phyloP scores from a whole-genome alignment of 2,329 filamentous ascomycete genomes.

The Phialemonium atrogriseum region DNA sequence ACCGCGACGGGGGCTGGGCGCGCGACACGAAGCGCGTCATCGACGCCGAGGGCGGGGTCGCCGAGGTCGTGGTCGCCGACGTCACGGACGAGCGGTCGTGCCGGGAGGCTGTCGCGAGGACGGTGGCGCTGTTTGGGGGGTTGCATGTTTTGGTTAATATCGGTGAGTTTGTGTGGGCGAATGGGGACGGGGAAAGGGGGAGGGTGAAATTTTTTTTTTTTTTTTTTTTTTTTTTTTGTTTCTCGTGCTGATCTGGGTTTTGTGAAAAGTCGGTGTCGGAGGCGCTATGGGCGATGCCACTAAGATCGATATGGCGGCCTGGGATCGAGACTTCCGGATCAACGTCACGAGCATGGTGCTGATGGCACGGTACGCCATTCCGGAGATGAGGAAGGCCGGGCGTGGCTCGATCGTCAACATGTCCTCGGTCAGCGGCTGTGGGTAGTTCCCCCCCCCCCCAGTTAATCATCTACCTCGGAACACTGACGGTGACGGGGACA shows the following conservation, averaged over 20 bases:
- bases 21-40: conserved; percentile 21
- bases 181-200: too few relatives aligned
- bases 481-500: too few relatives aligned
- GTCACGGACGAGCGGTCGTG: conserved; percentile 16
- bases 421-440: conserved; percentile 39
- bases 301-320: conserved; percentile 50
- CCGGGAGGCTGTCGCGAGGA: conserved; percentile 12
- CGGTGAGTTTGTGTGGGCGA: too few relatives aligned
- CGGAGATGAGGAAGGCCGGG: conserved; percentile 48
- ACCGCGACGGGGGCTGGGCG: conserved; percentile 15
- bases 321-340: conserved; percentile 47
- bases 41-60: conserved; percentile 16
- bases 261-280: conserved; percentile 54
- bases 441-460: too few relatives aligned
- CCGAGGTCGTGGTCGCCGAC: conserved; percentile 16
- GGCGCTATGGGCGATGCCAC: conserved; percentile 52
- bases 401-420: conserved; percentile 53
- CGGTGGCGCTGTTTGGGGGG: conserved; percentile 14
- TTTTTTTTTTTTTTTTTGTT: too few relatives aligned
- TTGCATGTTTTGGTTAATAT: conserved; percentile 21
- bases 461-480: too few relatives aligned
- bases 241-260: too few relatives aligned
- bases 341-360: conserved; percentile 59
- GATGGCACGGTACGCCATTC: conserved; percentile 54
- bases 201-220: too few relatives aligned